These are phyloP conservation scores for Thalia dealbata DNA, from an alignment of 176 grass and related monocot species.

Conservation along the genomic window DNA sequence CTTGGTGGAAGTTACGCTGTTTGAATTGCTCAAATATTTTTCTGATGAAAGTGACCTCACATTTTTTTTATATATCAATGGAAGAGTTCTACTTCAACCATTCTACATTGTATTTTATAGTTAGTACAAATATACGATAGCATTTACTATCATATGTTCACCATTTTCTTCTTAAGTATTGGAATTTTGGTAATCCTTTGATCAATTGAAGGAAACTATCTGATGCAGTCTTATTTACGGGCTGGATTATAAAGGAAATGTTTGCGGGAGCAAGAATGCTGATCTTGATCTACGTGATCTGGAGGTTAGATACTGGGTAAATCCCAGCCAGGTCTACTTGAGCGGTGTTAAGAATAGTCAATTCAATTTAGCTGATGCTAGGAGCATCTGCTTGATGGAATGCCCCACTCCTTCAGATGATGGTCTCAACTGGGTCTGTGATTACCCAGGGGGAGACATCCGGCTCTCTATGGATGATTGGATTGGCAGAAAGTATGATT, in stretches of 20 bases:
- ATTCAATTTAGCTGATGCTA: slow-evolving; percentile 63
- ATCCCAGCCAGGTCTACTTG: slow-evolving; percentile 90
- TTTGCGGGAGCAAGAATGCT: slow-evolving; percentile 59
- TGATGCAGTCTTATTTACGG: slow-evolving; percentile 66
- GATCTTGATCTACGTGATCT: slow-evolving; percentile 59
- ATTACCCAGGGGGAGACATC: slow-evolving; percentile 92
- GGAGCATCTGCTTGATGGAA: slow-evolving; percentile 88
- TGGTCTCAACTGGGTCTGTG: slow-evolving; percentile 78
- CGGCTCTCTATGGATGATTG: slow-evolving; percentile 75
- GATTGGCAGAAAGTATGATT: slow-evolving; percentile 94
- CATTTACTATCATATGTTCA: background rate
- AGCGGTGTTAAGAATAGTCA: slow-evolving; percentile 64
- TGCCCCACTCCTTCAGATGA: slow-evolving; percentile 64
- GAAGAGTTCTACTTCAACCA: background rate
- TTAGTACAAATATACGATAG: too few species aligned
- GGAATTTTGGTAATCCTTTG: background rate
- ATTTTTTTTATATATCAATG: too few species aligned
- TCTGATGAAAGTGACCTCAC: background rate
- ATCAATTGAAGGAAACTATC: background rate
- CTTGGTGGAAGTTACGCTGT: background rate
- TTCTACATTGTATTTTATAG: too few species aligned
- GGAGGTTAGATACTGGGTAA: slow-evolving; percentile 76
- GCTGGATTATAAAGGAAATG: slow-evolving; percentile 91
- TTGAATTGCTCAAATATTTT: background rate
- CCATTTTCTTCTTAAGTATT: background rate